phyloP scores from a whole-genome alignment of 805 yeast genomes.

The Candida parachauliodes region DNA sequence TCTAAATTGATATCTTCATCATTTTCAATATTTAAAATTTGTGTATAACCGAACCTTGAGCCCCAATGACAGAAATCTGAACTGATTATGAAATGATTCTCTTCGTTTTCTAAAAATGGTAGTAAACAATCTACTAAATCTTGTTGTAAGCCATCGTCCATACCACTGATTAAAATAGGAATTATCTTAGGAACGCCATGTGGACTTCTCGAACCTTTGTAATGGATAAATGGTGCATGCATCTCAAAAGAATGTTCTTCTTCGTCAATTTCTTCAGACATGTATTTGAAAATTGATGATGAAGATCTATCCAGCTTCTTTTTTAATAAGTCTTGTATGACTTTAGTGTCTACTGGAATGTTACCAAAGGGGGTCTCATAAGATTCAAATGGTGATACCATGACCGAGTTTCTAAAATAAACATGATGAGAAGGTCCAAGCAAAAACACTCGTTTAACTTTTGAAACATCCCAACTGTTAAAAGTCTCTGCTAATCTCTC shows the following conservation, averaged over 20 bases:
- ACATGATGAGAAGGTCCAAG: conserved; percentile 94
- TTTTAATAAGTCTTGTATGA: conserved; percentile 31
- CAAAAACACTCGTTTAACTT: conserved; percentile 63
- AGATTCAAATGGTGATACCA: conserved; percentile 46
- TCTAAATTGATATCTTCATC: conserved; percentile 17
- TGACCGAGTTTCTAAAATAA: conserved; percentile 61
- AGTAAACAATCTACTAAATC: conserved; percentile 46
- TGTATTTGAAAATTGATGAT: conserved; percentile 38
- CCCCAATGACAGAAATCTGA: conserved; percentile 97
- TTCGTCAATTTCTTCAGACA: conserved; percentile 62
- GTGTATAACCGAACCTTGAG: conserved; percentile 40
- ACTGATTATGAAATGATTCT: conserved; percentile 72
- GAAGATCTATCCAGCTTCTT: conserved; percentile 6
- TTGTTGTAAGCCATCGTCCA: conserved; percentile 42
- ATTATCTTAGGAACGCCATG: conserved; percentile 48
- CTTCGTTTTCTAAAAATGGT: conserved; percentile 51
- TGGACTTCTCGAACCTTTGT: conserved; percentile 36
- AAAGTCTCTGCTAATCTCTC: conserved; percentile 73
- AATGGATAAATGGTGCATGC: conserved; percentile 78
- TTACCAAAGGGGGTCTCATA: conserved; percentile 85
- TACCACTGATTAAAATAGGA: conserved; percentile 77
- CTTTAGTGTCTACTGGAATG: conserved; percentile 58
- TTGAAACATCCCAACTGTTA: conserved; percentile 58
- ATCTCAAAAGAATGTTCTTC: conserved; percentile 93
- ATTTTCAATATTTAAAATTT: conserved; percentile 19